These are phyloP conservation scores for Penicillium herquei DNA, from an alignment of 495 filamentous ascomycete genomes.

Conservation along the genomic window DNA sequence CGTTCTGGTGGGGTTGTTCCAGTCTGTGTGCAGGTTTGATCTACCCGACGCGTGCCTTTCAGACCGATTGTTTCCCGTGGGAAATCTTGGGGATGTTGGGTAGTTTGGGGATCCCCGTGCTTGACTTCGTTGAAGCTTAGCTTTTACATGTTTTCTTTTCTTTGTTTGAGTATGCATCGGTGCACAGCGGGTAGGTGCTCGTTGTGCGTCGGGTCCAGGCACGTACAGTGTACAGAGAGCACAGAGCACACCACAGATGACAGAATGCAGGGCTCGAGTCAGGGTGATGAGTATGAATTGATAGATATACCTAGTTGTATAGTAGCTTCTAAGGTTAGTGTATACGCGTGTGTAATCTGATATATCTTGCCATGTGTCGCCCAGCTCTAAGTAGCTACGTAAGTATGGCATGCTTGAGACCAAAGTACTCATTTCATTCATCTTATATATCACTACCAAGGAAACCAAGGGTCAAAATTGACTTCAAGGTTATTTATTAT, in stretches of 20 bases:
- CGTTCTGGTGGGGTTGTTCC: not conserved
- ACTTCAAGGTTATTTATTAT: too few relatives aligned
- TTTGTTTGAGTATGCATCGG: conserved; percentile 7
- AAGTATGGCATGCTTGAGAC: too few relatives aligned
- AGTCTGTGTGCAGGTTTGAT: not conserved
- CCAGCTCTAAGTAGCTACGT: too few relatives aligned
- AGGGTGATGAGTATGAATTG: too few relatives aligned
- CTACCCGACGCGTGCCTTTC: conserved; percentile 1
- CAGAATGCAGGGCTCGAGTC: conserved; percentile 8
- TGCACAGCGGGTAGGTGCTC: conserved; percentile 25
- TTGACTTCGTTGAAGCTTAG: not conserved
- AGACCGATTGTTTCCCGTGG: conserved; percentile 17
- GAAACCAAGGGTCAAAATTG: too few relatives aligned
- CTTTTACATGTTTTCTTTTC: not conserved
- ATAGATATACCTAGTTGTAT: too few relatives aligned
- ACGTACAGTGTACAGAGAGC: conserved; percentile 8
- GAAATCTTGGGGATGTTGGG: not conserved
- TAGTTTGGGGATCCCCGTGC: not conserved
- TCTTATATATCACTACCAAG: too few relatives aligned
- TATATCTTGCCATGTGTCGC: too few relatives aligned
- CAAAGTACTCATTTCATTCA: too few relatives aligned
- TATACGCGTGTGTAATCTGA: not conserved
- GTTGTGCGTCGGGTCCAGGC: conserved; percentile 10
- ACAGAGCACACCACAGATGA: not conserved
- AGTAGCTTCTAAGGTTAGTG: too few relatives aligned